Conservation (phyloP, 73 alveolate genomes). For the Paramecium tetraurelia region DNA sequence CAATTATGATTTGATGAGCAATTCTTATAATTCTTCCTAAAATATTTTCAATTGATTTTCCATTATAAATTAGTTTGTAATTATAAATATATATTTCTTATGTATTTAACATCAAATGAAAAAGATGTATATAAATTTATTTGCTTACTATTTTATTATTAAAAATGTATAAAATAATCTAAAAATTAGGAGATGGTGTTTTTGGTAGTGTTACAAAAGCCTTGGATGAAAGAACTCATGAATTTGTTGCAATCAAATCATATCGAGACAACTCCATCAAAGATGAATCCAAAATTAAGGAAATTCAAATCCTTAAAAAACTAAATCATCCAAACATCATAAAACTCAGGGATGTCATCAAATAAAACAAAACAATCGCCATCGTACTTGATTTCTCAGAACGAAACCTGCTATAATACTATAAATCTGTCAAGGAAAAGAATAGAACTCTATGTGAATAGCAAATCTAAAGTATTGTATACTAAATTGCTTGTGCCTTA, state of each 20-base stretch:
- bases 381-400: constrained; percentile 37
- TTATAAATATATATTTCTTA: no score
- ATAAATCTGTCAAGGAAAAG: background rate
- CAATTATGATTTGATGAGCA: background rate
- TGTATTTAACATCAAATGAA: background rate
- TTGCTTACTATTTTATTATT: background rate
- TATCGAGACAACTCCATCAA: background rate
- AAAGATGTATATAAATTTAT: background rate
- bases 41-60: constrained; percentile 16
- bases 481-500: constrained; percentile 15
- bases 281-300: constrained; percentile 19
- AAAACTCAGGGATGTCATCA: constrained; percentile 35
- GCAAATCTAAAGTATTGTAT: background rate
- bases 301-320: background rate
- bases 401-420: background rate
- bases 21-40: background rate
- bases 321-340: constrained; percentile 39
- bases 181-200: constrained; percentile 41
- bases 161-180: constrained; percentile 38
- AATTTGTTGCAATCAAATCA: constrained; percentile 12
- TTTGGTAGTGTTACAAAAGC: constrained; percentile 35
- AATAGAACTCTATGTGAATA: constrained; percentile 20
- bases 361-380: background rate
- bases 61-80: background rate
- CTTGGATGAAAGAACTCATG: constrained; percentile 43